These are phyloP conservation scores for Tricholoma furcatifolium DNA, from an alignment of 768 basidiomycete species.

Conservation along the genomic window DNA sequence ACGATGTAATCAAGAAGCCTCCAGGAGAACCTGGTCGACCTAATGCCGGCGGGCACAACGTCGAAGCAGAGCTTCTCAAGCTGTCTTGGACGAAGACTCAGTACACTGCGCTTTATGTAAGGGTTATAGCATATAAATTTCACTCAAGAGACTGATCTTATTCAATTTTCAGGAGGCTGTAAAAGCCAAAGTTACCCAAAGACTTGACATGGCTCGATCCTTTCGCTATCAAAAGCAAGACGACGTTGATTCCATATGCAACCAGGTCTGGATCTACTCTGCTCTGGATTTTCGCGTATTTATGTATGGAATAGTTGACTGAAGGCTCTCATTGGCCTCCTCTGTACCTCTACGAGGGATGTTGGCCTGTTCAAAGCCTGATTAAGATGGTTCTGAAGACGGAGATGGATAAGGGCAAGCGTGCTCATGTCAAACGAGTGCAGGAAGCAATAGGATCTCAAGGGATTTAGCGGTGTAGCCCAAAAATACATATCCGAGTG, in stretches of 20 bases:
- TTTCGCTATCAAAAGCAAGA: neutral
- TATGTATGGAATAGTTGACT: neutral
- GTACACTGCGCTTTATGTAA: neutral
- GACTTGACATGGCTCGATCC: neutral
- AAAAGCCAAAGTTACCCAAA: neutral
- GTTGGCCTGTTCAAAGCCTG: neutral
- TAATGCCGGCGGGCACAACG: neutral
- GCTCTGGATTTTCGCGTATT: neutral
- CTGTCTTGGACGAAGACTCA: neutral
- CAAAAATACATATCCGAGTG: too few relatives aligned
- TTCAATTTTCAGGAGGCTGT: neutral
- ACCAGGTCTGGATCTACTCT: neutral
- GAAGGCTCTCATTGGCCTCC: neutral
- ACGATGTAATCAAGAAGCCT: neutral
- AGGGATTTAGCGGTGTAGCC: too few relatives aligned
- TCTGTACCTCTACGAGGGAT: neutral
- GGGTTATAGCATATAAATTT: too few relatives aligned
- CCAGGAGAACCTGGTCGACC: neutral
- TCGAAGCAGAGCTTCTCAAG: neutral
- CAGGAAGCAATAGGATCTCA: too few relatives aligned
- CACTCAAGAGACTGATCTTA: too few relatives aligned
- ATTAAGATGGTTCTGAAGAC: neutral
- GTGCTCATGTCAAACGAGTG: neutral
- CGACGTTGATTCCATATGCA: neutral
- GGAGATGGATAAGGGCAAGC: neutral